Percentiles rank a stretch among this genome's conserved stretches.
Conservation (phyloP, 2,329 filamentous ascomycete species). For the Onygenales sp. region DNA sequence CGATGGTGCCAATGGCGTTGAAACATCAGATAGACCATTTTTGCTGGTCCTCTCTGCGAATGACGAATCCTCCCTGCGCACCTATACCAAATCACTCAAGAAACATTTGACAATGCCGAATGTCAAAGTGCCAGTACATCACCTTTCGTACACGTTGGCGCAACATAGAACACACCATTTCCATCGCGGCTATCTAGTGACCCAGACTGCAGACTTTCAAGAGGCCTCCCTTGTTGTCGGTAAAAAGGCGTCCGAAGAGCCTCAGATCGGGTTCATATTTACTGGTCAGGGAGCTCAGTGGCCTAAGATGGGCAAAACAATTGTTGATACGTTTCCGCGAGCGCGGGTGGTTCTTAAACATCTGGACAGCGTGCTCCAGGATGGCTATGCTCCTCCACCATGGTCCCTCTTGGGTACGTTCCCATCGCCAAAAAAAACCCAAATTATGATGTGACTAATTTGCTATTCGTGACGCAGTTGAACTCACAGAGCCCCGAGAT, state of each 20-base stretch:
- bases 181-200: slow-evolving; percentile 8
- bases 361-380: slow-evolving; percentile 12
- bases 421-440: not conserved
- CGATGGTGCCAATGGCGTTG: not conserved
- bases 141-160: slow-evolving; percentile 12
- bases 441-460: not conserved
- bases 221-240: not conserved
- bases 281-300: slow-evolving; percentile 17
- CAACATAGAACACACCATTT: slow-evolving; percentile 7
- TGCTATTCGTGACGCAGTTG: not conserved
- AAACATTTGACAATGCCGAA: slow-evolving; percentile 15
- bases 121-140: slow-evolving; percentile 6
- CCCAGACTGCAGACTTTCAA: slow-evolving; percentile 1
- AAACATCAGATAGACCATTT: not conserved
- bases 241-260: not conserved
- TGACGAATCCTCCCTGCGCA: slow-evolving; percentile 12
- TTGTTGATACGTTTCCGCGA: slow-evolving; percentile 5
- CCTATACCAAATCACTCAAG: slow-evolving; percentile 11
- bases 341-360: slow-evolving; percentile 5
- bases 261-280: slow-evolving; percentile 10
- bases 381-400: not conserved
- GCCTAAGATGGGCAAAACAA: slow-evolving; percentile 11
- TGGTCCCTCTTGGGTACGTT: not conserved
- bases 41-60: slow-evolving; percentile 12
- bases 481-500: slow-evolving; percentile 12